phyloP scores from a whole-genome alignment of 1,139 yeast species.

The Trichomonascaceae sp. region DNA sequence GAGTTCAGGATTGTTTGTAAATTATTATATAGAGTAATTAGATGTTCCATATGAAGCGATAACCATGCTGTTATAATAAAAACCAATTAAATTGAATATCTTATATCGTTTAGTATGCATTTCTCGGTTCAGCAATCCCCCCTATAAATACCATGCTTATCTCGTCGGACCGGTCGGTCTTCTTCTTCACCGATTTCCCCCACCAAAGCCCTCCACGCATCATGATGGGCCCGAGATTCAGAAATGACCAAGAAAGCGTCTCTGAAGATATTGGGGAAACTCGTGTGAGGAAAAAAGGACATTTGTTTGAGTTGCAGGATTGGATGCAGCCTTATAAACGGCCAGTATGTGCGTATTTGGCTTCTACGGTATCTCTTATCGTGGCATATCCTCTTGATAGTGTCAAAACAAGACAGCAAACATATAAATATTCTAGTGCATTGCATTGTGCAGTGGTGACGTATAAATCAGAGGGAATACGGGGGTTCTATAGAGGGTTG shows the following conservation, averaged over 20 bases:
- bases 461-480: slow-evolving; percentile 53
- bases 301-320: slow-evolving; percentile 39
- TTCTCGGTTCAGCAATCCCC: too few species aligned
- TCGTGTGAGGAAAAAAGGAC: neutral
- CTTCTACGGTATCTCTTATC: slow-evolving; percentile 62
- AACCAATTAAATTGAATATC: too few species aligned
- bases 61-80: too few species aligned
- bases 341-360: slow-evolving; percentile 51
- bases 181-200: neutral
- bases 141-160: too few species aligned
- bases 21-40: neutral
- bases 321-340: slow-evolving; percentile 50
- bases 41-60: too few species aligned
- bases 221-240: neutral
- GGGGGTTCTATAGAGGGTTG: slow-evolving; percentile 62
- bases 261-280: neutral
- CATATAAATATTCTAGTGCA: slow-evolving; percentile 57
- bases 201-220: neutral
- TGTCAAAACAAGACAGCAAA: slow-evolving; percentile 78
- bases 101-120: too few species aligned
- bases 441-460: slow-evolving; percentile 57
- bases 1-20: neutral
- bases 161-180: neutral
- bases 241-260: neutral
- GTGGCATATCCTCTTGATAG: slow-evolving; percentile 85